Conservation (phyloP, 78 protist genomes). For the Dictyostelium brefeldianum region DNA sequence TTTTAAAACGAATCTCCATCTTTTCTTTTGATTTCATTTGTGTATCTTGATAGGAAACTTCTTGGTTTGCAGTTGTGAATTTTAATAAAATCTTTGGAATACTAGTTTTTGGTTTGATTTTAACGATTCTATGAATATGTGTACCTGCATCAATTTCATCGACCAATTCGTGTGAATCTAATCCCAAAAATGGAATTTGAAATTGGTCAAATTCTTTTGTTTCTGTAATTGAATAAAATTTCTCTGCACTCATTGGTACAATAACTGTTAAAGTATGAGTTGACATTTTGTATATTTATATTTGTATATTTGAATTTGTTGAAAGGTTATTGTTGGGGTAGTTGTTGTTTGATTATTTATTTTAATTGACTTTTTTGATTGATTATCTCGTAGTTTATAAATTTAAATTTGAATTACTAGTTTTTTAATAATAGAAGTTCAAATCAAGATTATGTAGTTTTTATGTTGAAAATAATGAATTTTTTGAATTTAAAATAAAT, state of each 20-base stretch:
- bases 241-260: constrained; percentile 74
- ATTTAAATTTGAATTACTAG: background rate
- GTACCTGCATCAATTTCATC: constrained; percentile 46
- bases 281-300: constrained; percentile 51
- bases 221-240: constrained; percentile 64
- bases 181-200: constrained; percentile 54
- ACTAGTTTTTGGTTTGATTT: constrained; percentile 73
- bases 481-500: background rate
- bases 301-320: background rate
- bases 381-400: background rate
- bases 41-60: constrained; percentile 58
- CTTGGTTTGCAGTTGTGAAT: constrained; percentile 51
- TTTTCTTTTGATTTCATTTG: constrained; percentile 67
- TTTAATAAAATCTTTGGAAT: constrained; percentile 67
- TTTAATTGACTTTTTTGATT: background rate
- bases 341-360: background rate
- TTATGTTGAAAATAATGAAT: constrained; percentile 9
- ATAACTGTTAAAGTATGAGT: constrained; percentile 46
- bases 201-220: constrained; percentile 69
- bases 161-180: constrained; percentile 41
- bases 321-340: background rate
- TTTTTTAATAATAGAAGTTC: background rate
- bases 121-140: constrained; percentile 58
- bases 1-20: constrained; percentile 61
- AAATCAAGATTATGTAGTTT: constrained; percentile 8